Evolutionary conservation across 805 yeast species (phyloP).

Genomic region (Candida silvatica): DNA sequence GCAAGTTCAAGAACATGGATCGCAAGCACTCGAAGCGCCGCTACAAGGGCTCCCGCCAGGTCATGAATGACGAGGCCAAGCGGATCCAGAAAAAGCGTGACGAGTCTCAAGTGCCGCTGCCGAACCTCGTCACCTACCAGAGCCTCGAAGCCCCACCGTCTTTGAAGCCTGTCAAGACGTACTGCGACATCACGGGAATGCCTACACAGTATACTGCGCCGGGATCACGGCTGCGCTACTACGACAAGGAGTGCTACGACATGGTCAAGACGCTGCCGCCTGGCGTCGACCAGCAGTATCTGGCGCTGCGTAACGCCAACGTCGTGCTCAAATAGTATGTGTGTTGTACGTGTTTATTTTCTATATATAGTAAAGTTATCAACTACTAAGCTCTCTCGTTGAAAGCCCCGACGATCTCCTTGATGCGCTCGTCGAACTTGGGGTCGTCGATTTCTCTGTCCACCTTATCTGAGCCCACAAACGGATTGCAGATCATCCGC

Average conservation of each 20-base stretch:
- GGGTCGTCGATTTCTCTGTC: constrained; percentile 23
- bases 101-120: constrained; percentile 17
- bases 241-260: constrained; percentile 77
- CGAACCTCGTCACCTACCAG: constrained; percentile 54
- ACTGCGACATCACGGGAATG: constrained; percentile 91
- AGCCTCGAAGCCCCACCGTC: constrained; percentile 83
- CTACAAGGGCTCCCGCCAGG: constrained; percentile 66
- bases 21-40: constrained; percentile 49
- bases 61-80: constrained; percentile 70
- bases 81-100: constrained; percentile 37
- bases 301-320: constrained; percentile 81
- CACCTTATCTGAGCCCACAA: constrained; percentile 28
- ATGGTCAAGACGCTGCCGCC: constrained; percentile 73
- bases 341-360: background rate
- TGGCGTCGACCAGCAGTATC: constrained; percentile 89
- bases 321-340: constrained; percentile 50
- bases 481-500: constrained; percentile 55
- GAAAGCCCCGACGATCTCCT: constrained; percentile 17
- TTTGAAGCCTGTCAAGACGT: constrained; percentile 66
- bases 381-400: constrained; percentile 11
- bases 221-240: constrained; percentile 64
- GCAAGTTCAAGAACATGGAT: constrained; percentile 50
- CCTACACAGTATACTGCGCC: constrained; percentile 72
- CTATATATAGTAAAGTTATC: background rate
- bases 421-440: constrained; percentile 21